Base-by-base conservation (phyloP, 2,329 filamentous ascomycete species). In the Sporothrix brunneoviolacea region DNA sequence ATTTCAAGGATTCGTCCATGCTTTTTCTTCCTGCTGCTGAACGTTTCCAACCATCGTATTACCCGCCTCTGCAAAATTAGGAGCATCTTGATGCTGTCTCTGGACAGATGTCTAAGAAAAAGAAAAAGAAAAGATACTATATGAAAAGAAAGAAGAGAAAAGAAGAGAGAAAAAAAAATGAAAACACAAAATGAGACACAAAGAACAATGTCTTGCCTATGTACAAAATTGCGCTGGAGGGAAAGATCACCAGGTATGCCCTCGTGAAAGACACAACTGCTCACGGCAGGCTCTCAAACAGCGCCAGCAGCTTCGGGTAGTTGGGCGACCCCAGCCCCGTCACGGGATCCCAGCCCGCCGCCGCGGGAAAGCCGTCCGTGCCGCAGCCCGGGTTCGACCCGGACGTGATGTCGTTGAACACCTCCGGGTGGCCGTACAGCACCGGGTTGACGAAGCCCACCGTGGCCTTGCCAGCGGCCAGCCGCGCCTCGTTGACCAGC, bases 401-500 rank as follows among this genome's bases (percentile, higher is more conserved):
- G 1, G 50, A 53, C 7, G 57, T 60, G 12, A 65, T 54, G 43
- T 65, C 63, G 38, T 62, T 61, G 33, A 65, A 61, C 9, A 62
- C 60, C 30, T 62, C 60, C 1, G 63, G 62, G 45, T 65, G 59
- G 16, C 52, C 44, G 40, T 65, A 65, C 51, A 62, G 38, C 1
- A 56, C 51, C 4, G 62, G 65, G 53, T 68, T 68, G 40, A 68
- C 56, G 46, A 67, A 68, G 2, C 66, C 65, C 0, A 72, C 50
- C 1, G 67, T 60, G 9, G 51, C 56, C 59, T 75, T 72, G 5
- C 75, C 75, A 7, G 64, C 65, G 0, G 70, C 64, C 16, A 83
- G 62, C 30, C 79, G 68, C 1, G 75, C 78, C 57, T 84, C 81
- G 57, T 86, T 86, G 50, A 86, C 65, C 4, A 86, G 70, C 1